Evolutionary conservation across 768 basidiomycete genomes (phyloP).

Genomic region (Suillus cothurnatus): DNA sequence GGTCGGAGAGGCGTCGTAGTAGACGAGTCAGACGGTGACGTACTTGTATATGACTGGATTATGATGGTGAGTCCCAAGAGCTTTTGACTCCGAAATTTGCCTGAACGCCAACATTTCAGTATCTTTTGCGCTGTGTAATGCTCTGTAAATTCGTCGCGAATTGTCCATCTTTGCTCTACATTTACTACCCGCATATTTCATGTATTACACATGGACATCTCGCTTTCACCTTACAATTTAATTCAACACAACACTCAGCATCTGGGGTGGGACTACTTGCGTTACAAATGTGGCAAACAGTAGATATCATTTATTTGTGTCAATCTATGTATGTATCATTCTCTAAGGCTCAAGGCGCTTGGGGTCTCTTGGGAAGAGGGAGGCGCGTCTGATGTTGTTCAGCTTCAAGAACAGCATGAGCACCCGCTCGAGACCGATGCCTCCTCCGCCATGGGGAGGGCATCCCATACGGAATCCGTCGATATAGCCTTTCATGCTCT

Average conservation of each 20-base stretch:
- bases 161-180: constrained; percentile 27
- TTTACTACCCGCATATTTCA: constrained; percentile 22
- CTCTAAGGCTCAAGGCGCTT: constrained; percentile 87
- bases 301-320: constrained; percentile 3
- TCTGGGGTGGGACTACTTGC: constrained; percentile 7
- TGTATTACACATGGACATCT: constrained; percentile 25
- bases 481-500: constrained; percentile 88
- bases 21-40: constrained; percentile 46
- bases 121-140: constrained; percentile 10
- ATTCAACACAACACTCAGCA: constrained; percentile 16
- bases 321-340: neutral
- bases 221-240: constrained; percentile 19
- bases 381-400: constrained; percentile 91
- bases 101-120: constrained; percentile 20
- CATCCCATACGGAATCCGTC: constrained; percentile 96
- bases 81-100: neutral
- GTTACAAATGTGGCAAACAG: neutral
- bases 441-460: constrained; percentile 95
- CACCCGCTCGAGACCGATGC: constrained; percentile 93
- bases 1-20: constrained; percentile 61
- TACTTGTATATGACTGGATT: constrained; percentile 8
- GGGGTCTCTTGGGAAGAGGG: constrained; percentile 96
- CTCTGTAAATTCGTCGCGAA: constrained; percentile 23
- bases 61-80: constrained; percentile 18
- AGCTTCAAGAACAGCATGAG: constrained; percentile 98